These are phyloP conservation scores for Penicillium herquei DNA, from an alignment of 495 filamentous ascomycete genomes.

Conservation along the genomic window DNA sequence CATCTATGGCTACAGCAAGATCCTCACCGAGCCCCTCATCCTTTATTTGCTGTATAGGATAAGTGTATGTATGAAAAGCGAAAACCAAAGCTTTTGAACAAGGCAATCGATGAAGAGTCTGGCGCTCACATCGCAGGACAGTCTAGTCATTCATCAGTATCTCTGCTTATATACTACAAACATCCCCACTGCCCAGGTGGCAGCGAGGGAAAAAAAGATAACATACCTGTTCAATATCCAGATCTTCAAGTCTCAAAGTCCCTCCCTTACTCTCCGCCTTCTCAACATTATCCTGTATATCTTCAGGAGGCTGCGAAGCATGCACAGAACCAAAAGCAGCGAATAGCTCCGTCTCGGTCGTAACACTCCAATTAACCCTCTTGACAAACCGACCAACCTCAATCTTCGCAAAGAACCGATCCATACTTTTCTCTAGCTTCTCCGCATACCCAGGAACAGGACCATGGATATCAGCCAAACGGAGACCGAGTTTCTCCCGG, in stretches of 20 bases:
- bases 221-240: constrained; percentile 51
- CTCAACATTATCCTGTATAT: constrained; percentile 11
- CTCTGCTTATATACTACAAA: too few species aligned
- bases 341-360: constrained; percentile 56
- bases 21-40: constrained; percentile 64
- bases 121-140: constrained; percentile 67
- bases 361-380: constrained; percentile 61
- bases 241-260: constrained; percentile 36
- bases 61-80: constrained; percentile 77
- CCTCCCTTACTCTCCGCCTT: constrained; percentile 40
- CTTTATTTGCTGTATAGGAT: constrained; percentile 65
- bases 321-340: constrained; percentile 42
- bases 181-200: too few species aligned
- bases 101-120: constrained; percentile 73
- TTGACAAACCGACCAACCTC: constrained; percentile 40
- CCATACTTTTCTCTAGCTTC: constrained; percentile 74
- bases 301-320: constrained; percentile 8
- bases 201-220: constrained; percentile 6
- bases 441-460: constrained; percentile 68
- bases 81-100: constrained; percentile 66
- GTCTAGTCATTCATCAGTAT: constrained; percentile 33
- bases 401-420: constrained; percentile 63
- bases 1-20: constrained; percentile 70
- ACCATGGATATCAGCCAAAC: constrained; percentile 64
- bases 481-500: constrained; percentile 58